phyloP scores from a whole-genome alignment of 768 basidiomycete species.

The Xerocomellus amylosporus region DNA sequence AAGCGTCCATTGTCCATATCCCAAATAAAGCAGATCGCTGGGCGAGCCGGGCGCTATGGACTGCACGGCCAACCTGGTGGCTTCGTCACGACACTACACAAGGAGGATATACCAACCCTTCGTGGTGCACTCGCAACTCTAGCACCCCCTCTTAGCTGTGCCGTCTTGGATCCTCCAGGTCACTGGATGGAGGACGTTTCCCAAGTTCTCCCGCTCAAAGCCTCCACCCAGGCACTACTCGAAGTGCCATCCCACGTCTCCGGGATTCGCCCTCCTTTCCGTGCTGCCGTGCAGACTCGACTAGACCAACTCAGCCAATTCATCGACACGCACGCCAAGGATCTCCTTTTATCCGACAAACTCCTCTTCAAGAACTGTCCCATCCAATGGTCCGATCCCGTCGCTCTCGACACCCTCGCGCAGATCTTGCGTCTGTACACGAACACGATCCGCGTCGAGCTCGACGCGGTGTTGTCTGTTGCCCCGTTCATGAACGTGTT shows the following conservation, averaged over 20 bases:
- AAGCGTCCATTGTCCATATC: constrained; percentile 57
- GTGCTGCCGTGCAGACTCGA: constrained; percentile 31
- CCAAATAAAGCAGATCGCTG: constrained; percentile 91
- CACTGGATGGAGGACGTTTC: constrained; percentile 29
- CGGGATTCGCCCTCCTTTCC: constrained; percentile 42
- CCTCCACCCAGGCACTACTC: constrained; percentile 42
- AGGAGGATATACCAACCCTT: constrained; percentile 61
- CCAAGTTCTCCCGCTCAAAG: constrained; percentile 42
- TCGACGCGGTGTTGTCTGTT: constrained; percentile 20
- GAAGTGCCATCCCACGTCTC: constrained; percentile 51
- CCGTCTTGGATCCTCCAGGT: constrained; percentile 40
- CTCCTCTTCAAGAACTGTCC: constrained; percentile 40
- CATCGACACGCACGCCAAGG: constrained; percentile 40
- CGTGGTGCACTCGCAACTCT: constrained; percentile 51
- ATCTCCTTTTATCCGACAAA: constrained; percentile 45
- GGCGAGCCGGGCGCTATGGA: constrained; percentile 89
- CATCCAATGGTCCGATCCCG: constrained; percentile 19
- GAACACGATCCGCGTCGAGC: constrained; percentile 20
- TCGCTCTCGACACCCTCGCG: constrained; percentile 18
- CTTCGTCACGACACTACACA: constrained; percentile 67
- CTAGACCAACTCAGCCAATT: constrained; percentile 36
- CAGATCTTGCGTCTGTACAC: constrained; percentile 37
- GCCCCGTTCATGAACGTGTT: constrained; percentile 23
- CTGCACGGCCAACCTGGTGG: constrained; percentile 59
- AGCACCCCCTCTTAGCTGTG: constrained; percentile 49